Conservation (phyloP, 768 basidiomycete genomes). For the Rhodotorula diobovata region DNA sequence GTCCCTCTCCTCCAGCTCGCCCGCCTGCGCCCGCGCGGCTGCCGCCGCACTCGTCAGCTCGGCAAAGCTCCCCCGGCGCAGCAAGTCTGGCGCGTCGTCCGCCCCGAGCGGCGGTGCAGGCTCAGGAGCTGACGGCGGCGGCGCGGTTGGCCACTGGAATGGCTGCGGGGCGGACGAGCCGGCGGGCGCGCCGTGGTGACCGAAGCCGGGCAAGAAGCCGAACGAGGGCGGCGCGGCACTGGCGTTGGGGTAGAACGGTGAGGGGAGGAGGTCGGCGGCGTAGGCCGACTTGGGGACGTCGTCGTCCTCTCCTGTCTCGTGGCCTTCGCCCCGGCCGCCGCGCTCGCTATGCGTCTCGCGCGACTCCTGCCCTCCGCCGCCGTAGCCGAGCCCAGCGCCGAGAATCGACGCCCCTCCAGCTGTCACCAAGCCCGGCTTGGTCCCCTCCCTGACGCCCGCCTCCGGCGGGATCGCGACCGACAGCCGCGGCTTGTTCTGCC, state of each 20-base stretch:
- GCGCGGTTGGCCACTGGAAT: background rate
- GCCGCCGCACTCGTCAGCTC: background rate
- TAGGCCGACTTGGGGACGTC: slow-evolving; percentile 13
- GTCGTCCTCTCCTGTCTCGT: background rate
- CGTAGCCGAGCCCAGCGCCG: slow-evolving; percentile 8
- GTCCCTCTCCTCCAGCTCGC: slow-evolving; percentile 1
- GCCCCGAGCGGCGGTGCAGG: slow-evolving; percentile 20
- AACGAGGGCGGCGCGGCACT: background rate
- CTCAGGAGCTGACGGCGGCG: no score
- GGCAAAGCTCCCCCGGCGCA: background rate
- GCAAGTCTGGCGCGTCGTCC: slow-evolving; percentile 9
- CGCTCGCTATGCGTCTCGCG: background rate
- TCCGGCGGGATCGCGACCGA: slow-evolving; percentile 23
- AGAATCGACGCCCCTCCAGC: slow-evolving; percentile 12
- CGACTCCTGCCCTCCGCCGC: background rate
- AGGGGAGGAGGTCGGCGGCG: slow-evolving; percentile 32
- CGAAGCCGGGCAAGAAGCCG: background rate
- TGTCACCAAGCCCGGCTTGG: slow-evolving; percentile 12
- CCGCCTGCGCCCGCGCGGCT: slow-evolving; percentile 9
- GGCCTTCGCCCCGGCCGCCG: background rate
- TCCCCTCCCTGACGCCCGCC: background rate
- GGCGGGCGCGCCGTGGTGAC: background rate
- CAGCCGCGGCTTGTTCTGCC: slow-evolving; percentile 20
- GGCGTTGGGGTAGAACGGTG: slow-evolving; percentile 25
- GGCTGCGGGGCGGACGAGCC: background rate